Conservation (phyloP, 2,329 filamentous ascomycete species). For the Cercospora zeina region DNA sequence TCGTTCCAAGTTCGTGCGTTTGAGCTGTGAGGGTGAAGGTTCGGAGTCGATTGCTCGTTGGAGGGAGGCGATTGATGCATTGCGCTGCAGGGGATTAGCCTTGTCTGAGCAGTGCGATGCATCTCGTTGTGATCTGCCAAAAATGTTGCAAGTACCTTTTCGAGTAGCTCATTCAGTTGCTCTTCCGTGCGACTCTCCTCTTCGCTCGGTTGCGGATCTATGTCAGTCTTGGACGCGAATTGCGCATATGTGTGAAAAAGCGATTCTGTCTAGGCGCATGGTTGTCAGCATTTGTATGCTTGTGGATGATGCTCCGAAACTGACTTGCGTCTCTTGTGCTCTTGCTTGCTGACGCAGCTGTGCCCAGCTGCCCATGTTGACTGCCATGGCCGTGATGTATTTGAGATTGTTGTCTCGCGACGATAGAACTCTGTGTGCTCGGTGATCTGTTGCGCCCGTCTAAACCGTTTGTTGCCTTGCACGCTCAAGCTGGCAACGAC, state of each 20-base stretch:
- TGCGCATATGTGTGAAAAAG: constrained; percentile 86
- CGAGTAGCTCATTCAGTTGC: constrained; percentile 79
- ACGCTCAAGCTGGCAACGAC: constrained; percentile 1
- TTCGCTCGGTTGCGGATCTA: constrained; percentile 78
- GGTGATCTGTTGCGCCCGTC: not conserved
- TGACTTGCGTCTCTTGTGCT: constrained; percentile 84
- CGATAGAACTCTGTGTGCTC: not conserved
- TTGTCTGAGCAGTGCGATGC: not conserved
- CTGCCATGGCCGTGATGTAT: constrained; percentile 37
- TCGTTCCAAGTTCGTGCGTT: constrained; percentile 90
- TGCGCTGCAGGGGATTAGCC: constrained; percentile 59
- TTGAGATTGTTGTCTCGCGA: not conserved
- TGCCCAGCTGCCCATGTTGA: constrained; percentile 67
- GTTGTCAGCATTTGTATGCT: constrained; percentile 16
- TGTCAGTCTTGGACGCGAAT: constrained; percentile 75
- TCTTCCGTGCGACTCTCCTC: constrained; percentile 78
- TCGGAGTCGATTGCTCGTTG: constrained; percentile 90
- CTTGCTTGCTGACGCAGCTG: constrained; percentile 92
- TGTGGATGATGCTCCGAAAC: constrained; percentile 26
- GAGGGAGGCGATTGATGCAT: constrained; percentile 77
- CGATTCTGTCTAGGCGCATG: constrained; percentile 72
- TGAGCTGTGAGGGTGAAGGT: constrained; percentile 86
- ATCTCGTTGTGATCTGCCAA: not conserved
- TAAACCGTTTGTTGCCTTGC: not conserved
- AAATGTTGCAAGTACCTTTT: constrained; percentile 59